Conservation (phyloP, 345 rosid species). For the Angophora floribunda region DNA sequence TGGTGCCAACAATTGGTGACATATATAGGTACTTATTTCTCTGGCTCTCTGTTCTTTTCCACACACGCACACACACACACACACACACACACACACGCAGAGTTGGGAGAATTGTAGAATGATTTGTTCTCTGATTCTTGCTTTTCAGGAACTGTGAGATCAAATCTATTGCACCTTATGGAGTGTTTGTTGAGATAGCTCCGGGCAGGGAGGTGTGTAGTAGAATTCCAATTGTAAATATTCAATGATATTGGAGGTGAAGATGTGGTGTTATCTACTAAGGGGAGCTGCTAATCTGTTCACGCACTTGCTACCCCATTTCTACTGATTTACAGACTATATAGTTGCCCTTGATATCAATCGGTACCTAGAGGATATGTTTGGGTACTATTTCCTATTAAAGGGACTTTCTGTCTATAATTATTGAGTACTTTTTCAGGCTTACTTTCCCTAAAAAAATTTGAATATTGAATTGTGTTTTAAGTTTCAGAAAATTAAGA, state of each 20-base stretch:
- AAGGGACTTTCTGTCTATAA: background rate
- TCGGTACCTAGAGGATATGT: background rate
- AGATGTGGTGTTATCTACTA: background rate
- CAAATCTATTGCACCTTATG: constrained; percentile 83
- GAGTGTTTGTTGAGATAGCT: constrained; percentile 94
- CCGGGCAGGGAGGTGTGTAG: constrained; percentile 84
- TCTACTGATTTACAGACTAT: background rate
- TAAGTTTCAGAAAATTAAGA: background rate
- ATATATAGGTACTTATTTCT: constrained; percentile 45
- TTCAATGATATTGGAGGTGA: background rate
- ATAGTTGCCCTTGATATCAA: background rate
- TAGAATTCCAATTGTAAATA: background rate
- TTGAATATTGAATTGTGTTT: background rate
- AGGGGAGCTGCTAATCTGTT: background rate
- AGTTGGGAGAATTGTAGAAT: background rate
- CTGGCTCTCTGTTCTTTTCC: background rate
- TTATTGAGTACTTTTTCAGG: background rate
- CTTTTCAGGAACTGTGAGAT: constrained; percentile 76
- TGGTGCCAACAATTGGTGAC: constrained; percentile 89
- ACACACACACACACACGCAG: background rate
- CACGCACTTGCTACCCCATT: background rate
- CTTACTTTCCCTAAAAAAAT: background rate
- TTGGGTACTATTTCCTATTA: background rate
- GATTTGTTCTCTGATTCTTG: constrained; percentile 1
- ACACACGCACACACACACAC: no score